Evolutionary conservation across 345 rosid species (phyloP).

Genomic region (Pistacia integerrima): DNA sequence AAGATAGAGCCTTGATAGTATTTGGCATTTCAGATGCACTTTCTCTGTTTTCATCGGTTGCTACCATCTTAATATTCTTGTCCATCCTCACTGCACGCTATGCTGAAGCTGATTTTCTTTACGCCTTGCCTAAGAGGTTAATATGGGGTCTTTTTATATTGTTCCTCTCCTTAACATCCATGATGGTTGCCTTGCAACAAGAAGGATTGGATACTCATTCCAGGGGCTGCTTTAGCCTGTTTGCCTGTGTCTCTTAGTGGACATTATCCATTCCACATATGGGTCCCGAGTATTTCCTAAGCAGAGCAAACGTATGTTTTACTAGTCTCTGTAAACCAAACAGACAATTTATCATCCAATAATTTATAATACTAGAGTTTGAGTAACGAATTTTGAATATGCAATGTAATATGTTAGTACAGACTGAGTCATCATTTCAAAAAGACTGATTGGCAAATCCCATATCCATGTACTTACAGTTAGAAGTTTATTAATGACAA

Average conservation of each 20-base stretch:
- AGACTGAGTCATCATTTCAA: too few species aligned
- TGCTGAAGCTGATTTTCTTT: conserved; percentile 4
- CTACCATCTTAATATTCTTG: conserved; percentile 1
- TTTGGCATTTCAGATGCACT: conserved; percentile 34
- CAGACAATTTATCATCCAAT: too few species aligned
- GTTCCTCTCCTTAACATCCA: conserved; percentile 34
- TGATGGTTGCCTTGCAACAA: conserved; percentile 29
- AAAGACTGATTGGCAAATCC: too few species aligned
- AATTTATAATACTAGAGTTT: too few species aligned
- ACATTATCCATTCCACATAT: conserved; percentile 19
- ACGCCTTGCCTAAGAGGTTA: conserved; percentile 29
- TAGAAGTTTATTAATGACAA: too few species aligned
- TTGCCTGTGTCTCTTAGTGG: conserved; percentile 9
- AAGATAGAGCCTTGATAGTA: not conserved
- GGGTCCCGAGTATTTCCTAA: too few species aligned
- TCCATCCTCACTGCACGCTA: not conserved
- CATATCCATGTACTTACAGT: too few species aligned
- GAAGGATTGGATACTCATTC: not conserved
- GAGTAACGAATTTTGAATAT: too few species aligned
- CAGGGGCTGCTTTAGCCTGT: not conserved
- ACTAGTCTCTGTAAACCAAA: too few species aligned
- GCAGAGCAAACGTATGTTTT: too few species aligned
- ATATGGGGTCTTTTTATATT: conserved; percentile 34
- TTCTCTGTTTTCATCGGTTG: conserved; percentile 23
- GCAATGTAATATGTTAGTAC: too few species aligned